These are phyloP conservation scores for Erysimum cheiri DNA, from an alignment of 441 rosid genomes.

Conservation along the genomic window DNA sequence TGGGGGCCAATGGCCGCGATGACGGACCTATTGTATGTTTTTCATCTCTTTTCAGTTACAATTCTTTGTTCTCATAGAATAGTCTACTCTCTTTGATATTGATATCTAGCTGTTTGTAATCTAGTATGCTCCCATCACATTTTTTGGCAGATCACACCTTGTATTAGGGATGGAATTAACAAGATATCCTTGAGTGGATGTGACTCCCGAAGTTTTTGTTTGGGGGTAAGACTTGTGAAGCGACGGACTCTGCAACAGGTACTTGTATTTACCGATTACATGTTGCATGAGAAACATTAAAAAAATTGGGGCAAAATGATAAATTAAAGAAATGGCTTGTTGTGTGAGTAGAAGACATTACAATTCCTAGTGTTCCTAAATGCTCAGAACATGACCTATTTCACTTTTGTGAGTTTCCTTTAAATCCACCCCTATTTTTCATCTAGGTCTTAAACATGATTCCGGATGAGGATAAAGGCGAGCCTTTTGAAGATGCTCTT, in stretches of 20 bases:
- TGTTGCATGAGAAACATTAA: slow-evolving; percentile 18
- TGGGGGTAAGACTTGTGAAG: slow-evolving; percentile 90
- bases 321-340: neutral
- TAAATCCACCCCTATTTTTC: slow-evolving; percentile 13
- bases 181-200: slow-evolving; percentile 78
- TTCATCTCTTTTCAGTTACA: slow-evolving; percentile 30
- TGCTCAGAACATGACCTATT: neutral
- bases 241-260: slow-evolving; percentile 86
- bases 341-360: neutral
- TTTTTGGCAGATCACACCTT: slow-evolving; percentile 69
- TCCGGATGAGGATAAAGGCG: slow-evolving; percentile 87
- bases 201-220: slow-evolving; percentile 82
- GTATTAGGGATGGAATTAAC: slow-evolving; percentile 78
- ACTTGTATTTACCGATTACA: slow-evolving; percentile 38
- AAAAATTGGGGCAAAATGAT: neutral
- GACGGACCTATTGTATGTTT: slow-evolving; percentile 91
- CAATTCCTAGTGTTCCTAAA: neutral
- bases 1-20: slow-evolving; percentile 97
- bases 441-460: slow-evolving; percentile 83
- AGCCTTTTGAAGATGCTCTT: slow-evolving; percentile 80
- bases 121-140: slow-evolving; percentile 22
- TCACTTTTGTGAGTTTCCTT: neutral
- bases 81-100: neutral
- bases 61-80: slow-evolving; percentile 22
- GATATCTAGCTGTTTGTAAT: neutral